Base-by-base conservation (phyloP, 495 filamentous ascomycete genomes). In the Podospora bellae-mahoneyi region DNA sequence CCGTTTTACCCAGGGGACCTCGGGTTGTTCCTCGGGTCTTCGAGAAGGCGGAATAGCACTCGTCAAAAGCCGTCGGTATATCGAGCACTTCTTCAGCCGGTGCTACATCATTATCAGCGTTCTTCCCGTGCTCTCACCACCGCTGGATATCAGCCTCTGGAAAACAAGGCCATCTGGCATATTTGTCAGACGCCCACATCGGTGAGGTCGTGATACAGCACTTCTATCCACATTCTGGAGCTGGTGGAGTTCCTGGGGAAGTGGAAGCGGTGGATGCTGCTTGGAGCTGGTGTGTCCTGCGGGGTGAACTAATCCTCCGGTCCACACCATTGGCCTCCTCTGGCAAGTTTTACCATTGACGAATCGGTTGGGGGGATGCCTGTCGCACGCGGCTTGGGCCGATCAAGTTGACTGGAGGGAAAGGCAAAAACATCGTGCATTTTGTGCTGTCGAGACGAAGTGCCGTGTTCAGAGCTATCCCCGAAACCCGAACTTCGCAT, bases 381-480 rank as follows among this genome's bases (percentile, higher is more conserved):
- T 32, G n/a, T 19, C n/a, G 7, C 30, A 63, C 61, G 19, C 28
- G 28, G 28, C 19, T 19, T 32, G 27, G n/a, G 48, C 34, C 59
- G 27, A 19, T n/a, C 27, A 34, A 48, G 27, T n/a, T 28, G 61
- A 44, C 15, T 9, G 32, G 61, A 28, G 32, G 5, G 7, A 28
- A 2, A 0, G 18, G 30, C 60, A 30, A 61, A 61, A 26, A 10
- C 56, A 53, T 44, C 28, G 34, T 64, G 60, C 1, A 32, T 10
- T 54, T 66, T 39, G 64, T 23, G 34, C 58, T 54, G 28, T 26
- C 60, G 61, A 70, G 60, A 64, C 19, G 65, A 69, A 64, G 48
- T 69, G 68, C 68, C 68, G 68, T 32, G 30, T 32, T 34, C 57
- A 63, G 61, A 32, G 58, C 68, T 67, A 67, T 66, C 54, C 57